Base-by-base conservation (phyloP, 306 rosid genomes). In the Quercus berberidifolia region DNA sequence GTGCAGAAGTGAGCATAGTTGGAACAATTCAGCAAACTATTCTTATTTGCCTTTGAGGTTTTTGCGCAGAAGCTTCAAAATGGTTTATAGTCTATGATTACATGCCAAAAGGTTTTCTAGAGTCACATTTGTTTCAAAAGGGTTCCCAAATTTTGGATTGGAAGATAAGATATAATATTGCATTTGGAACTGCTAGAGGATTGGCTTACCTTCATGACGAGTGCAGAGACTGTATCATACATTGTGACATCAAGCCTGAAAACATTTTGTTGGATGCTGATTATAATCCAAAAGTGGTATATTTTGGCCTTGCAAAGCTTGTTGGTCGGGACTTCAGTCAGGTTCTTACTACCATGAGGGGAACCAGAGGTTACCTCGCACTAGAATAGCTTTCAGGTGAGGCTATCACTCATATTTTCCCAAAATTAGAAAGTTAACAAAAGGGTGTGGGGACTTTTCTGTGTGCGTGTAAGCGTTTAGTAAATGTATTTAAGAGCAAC, bases 301-400 rank as follows among this genome's bases (percentile, higher is more conserved):
- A 89, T 57, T 91, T 91, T 49, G 92, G 95, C 19, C 78, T 89
- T 6, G 88, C 91, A 12, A 91, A 91, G 83, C 79, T 89, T 1
- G 52, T 91, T 18, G 90, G 89, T 28, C 81, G 86, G 54, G 88
- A 88, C 20, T 83, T 85, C 57, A 88, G 92, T 46, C 77, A 87
- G 75, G 85, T 89, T 4, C 71, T 91, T 3, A 89, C 91, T 59
- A 81, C 89, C 43, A 71, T 91, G 91, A 85, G 91, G 80, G 95
- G 92, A 55, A 91, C 95, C 21, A 80, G 89, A 41, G 95, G 95
- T 2, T 91, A 91, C 74, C 90, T 91, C 55, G 92, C 96, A 0
- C 92, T 91, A 1, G 92, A 91, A 58, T 91, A 91, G 96, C 75
- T 91, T 55, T 84, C 89, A 0, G 86, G 90, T 3, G 31, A 3